A percentile compares a stretch with the other conserved stretches of the same genome.
These are phyloP conservation scores for Kwoniella botswanensis DNA, from an alignment of 768 basidiomycete species.

Conservation along the genomic window DNA sequence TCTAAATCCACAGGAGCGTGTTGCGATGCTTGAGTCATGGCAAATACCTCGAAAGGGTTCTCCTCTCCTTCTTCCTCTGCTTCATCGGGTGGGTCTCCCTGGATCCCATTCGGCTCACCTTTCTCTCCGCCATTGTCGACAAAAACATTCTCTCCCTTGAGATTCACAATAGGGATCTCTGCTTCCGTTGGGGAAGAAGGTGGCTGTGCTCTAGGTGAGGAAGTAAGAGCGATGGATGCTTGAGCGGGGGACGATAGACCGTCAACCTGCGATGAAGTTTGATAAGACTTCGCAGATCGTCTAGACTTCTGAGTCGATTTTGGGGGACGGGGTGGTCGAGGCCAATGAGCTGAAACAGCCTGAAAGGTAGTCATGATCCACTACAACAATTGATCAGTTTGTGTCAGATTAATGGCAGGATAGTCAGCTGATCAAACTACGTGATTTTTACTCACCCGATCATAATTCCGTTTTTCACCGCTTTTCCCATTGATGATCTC, in stretches of 20 bases:
- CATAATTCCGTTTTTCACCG: slow-evolving; percentile 50
- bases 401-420: neutral
- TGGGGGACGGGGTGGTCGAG: slow-evolving; percentile 29
- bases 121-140: neutral
- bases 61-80: slow-evolving; percentile 43
- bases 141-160: slow-evolving; percentile 17
- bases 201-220: slow-evolving; percentile 1
- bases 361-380: slow-evolving; percentile 88
- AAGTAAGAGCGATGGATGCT: slow-evolving; percentile 3
- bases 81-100: slow-evolving; percentile 57
- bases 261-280: slow-evolving; percentile 23
- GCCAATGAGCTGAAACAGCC: slow-evolving; percentile 85
- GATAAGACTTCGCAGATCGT: slow-evolving; percentile 25
- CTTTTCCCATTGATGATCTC: slow-evolving; percentile 38
- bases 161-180: slow-evolving; percentile 21
- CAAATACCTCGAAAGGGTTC: slow-evolving; percentile 46
- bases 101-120: slow-evolving; percentile 26
- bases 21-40: slow-evolving; percentile 45
- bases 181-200: slow-evolving; percentile 16
- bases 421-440: too few relatives aligned
- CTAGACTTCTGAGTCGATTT: slow-evolving; percentile 41
- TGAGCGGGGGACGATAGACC: slow-evolving; percentile 12
- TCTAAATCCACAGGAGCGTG: slow-evolving; percentile 32
- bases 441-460: slow-evolving; percentile 39
- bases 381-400: slow-evolving; percentile 20